Evolutionary conservation across 2,329 filamentous ascomycete genomes (phyloP), one percentile per base, ranked within the genome.

Genomic region (Beauveria medogensis): DNA sequence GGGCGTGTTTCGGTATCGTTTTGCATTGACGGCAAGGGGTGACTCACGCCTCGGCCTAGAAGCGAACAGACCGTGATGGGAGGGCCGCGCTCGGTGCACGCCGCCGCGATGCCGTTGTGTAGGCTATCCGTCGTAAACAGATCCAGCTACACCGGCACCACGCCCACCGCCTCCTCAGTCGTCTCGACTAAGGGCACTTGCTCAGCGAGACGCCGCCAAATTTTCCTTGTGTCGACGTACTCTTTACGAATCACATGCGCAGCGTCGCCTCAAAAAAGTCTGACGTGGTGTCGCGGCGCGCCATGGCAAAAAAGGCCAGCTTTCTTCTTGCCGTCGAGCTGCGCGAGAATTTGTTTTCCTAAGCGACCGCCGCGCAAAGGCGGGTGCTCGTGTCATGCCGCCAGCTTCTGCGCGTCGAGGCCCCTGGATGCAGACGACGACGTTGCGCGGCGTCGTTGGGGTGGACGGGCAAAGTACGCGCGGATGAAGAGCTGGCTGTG

Each of bases 41-140:
- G 9, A 70, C 74, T 67, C 69, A 77, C 75, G 2, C 80, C 80
- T 28, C 82, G 76, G 5, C 88, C 86, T 0, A 92, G 77, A 1
- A 90, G 89, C 50, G 86, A 87, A 73, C 91, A 92, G 0, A 87
- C 88, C 41, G 91, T 73, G 53, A 92, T 75, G 0, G 88, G 86
- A 63, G 93, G 91, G 52, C 78, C 75, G 51, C 88, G 72, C 69
- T 92, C 80, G 0, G 76, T 79, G 67, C 84, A 88, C 0, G 82
- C 78, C 2, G 75, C 76, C 3, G 78, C 77, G 41, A 85, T 72
- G 2, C 82, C 81, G 64, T 83, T 82, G 24, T 69, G 70, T 28
- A 82, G 71, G 26, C 78, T 74, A 18, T 83, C 79, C 0, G 76
- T 76, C 10, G 72, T 67, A 67, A 77, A 22, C 22, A 22, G 22